Percentiles rank a stretch among this genome's conserved stretches.
These are phyloP conservation scores for Colletotrichum kahawae DNA, from an alignment of 2,329 filamentous ascomycete genomes.

Conservation along the genomic window DNA sequence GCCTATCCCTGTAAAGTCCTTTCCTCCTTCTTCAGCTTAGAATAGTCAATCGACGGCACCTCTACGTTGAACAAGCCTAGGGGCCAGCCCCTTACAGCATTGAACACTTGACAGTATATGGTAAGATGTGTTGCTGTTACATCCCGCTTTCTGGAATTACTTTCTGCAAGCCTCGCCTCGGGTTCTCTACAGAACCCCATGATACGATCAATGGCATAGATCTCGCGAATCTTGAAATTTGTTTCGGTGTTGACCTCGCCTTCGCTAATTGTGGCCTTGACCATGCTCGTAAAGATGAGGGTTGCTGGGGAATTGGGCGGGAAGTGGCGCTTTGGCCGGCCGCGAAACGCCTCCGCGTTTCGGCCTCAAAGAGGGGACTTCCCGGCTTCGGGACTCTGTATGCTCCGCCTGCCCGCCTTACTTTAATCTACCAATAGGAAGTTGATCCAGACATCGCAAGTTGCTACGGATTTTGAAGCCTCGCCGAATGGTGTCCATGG, in stretches of 20 bases:
- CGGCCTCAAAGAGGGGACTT: not conserved
- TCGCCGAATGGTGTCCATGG: not conserved
- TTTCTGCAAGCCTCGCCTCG: not conserved
- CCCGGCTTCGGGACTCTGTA: not conserved
- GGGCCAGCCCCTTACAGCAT: too few relatives aligned
- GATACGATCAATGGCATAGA: not conserved
- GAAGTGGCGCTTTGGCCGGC: constrained; percentile 17
- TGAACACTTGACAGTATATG: not conserved
- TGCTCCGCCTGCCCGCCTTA: not conserved
- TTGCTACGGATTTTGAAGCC: not conserved
- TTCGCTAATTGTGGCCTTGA: not conserved
- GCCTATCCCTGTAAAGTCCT: too few relatives aligned
- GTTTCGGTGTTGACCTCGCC: constrained; percentile 2
- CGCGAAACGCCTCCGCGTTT: constrained; percentile 16
- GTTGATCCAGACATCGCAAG: not conserved
- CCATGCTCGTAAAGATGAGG: not conserved
- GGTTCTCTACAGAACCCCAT: not conserved
- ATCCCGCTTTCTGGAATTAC: not conserved
- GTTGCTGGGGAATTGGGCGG: not conserved
- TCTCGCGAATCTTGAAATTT: not conserved
- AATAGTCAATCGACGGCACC: too few relatives aligned
- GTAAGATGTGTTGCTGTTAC: not conserved
- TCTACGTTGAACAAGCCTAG: too few relatives aligned
- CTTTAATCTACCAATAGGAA: not conserved
- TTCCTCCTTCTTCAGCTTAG: too few relatives aligned